Conservation (phyloP, 805 yeast species). For the Brettanomyces anomalus region DNA sequence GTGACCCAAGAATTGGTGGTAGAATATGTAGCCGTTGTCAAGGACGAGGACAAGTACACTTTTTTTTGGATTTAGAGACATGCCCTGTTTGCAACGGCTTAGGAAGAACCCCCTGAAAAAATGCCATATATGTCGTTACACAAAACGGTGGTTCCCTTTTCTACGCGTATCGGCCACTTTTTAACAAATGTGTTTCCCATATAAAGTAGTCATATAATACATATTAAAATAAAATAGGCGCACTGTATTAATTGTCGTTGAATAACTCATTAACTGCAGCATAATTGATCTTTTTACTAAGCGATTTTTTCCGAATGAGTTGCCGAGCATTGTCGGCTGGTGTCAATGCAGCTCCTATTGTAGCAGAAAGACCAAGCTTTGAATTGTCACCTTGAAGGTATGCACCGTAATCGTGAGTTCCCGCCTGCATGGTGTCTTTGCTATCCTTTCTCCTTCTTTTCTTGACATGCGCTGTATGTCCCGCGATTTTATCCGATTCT, state of each 20-base stretch:
- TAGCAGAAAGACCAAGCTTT: constrained; percentile 28
- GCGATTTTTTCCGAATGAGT: constrained; percentile 65
- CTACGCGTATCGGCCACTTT: no score
- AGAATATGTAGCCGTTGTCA: constrained; percentile 61
- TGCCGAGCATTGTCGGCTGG: constrained; percentile 76
- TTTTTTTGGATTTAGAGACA: constrained; percentile 50
- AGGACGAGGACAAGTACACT: constrained; percentile 50
- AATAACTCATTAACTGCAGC: constrained; percentile 58
- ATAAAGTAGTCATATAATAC: no score
- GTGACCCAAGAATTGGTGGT: constrained; percentile 76
- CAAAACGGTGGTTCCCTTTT: neutral
- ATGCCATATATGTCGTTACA: neutral
- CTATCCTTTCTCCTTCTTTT: constrained; percentile 33
- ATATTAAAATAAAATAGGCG: no score
- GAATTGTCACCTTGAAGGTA: constrained; percentile 16
- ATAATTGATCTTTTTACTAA: constrained; percentile 87
- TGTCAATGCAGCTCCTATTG: constrained; percentile 40
- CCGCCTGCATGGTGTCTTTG: constrained; percentile 18
- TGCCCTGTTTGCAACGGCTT: constrained; percentile 62
- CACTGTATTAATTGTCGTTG: constrained; percentile 12
- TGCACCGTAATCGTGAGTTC: constrained; percentile 19
- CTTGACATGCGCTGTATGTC: constrained; percentile 49
- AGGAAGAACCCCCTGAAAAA: constrained; percentile 39
- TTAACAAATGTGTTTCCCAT: no score
- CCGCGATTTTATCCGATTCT: constrained; percentile 83